Conservation (phyloP, 2,329 filamentous ascomycete species). For the Botrytis pseudocinerea region DNA sequence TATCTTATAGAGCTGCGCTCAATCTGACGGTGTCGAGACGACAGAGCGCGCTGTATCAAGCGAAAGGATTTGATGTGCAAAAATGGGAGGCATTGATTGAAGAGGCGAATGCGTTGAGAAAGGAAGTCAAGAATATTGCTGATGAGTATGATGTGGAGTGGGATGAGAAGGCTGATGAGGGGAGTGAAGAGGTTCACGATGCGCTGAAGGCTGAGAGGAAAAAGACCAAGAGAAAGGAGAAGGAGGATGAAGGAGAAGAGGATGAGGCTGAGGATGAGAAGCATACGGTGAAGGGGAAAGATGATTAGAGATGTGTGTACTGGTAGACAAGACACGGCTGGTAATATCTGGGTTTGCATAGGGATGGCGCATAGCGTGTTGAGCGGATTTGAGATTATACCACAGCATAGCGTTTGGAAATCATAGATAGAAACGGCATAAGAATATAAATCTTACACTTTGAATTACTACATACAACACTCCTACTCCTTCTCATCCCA, state of each 20-base stretch:
- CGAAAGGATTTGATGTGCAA: conserved; percentile 71
- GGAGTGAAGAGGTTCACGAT: conserved; percentile 63
- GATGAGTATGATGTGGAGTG: conserved; percentile 89
- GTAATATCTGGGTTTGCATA: not conserved
- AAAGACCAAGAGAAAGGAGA: conserved; percentile 41
- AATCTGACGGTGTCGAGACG: conserved; percentile 81
- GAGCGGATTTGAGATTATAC: conserved; percentile 1
- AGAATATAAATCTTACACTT: not conserved
- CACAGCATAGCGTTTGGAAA: conserved; percentile 12
- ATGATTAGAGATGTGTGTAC: not conserved
- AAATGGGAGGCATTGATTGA: conserved; percentile 79
- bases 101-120: conserved; percentile 74
- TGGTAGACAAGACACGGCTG: not conserved
- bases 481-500: not conserved
- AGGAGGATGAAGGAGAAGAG: conserved; percentile 45
- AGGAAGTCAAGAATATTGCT: conserved; percentile 78
- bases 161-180: conserved; percentile 75
- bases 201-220: conserved; percentile 54
- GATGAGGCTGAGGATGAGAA: conserved; percentile 20
- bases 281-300: not conserved
- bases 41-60: conserved; percentile 74
- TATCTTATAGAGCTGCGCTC: conserved; percentile 82
- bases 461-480: not conserved
- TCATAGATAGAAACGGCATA: not conserved
- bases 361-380: not conserved